A percentile compares a stretch with the other conserved stretches of the same genome.
phyloP scores from a whole-genome alignment of 352 stramenopile genomes.

The Globisporangium parvum region DNA sequence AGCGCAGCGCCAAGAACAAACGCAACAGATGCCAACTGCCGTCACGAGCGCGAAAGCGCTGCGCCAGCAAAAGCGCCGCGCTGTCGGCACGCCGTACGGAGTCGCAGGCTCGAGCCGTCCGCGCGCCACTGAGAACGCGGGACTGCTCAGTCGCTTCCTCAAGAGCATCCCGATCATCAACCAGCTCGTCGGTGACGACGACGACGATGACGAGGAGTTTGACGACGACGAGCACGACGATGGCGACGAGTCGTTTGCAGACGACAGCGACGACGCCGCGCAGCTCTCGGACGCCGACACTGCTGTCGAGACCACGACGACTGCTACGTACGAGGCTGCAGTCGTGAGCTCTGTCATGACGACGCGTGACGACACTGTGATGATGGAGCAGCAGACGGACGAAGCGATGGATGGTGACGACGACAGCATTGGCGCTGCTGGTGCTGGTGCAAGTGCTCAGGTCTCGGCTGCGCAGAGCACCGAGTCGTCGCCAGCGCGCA shows the following conservation, averaged over 20 bases:
- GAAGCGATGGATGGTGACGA: not conserved
- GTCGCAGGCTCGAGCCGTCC: conserved; percentile 12
- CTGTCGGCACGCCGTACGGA: conserved; percentile 31
- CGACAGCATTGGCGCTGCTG: not conserved
- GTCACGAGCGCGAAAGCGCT: conserved; percentile 5
- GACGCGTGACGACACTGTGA: not conserved
- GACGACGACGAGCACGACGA: conserved; percentile 14
- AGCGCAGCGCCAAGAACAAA: too few relatives aligned
- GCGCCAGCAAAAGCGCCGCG: conserved; percentile 24
- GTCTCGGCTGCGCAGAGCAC: too few relatives aligned
- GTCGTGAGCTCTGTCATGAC: not conserved
- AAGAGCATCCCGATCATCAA: conserved; percentile 63
- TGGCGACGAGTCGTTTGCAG: conserved; percentile 6
- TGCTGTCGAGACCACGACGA: conserved; percentile 17
- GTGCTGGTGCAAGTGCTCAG: too few relatives aligned
- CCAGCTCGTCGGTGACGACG: conserved; percentile 40
- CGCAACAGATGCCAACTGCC: not conserved
- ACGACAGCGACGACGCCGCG: conserved; percentile 7
- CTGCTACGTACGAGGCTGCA: conserved; percentile 4
- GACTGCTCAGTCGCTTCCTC: conserved; percentile 51
- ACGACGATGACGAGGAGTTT: conserved; percentile 18
- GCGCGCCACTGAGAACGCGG: conserved; percentile 10
- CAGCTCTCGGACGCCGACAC: conserved; percentile 7
- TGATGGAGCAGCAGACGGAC: not conserved
- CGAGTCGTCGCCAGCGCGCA: not conserved